Percentiles rank a stretch among this genome's conserved stretches.
These are phyloP conservation scores for Carpinus fangiana DNA, from an alignment of 306 rosid species.

Conservation along the genomic window DNA sequence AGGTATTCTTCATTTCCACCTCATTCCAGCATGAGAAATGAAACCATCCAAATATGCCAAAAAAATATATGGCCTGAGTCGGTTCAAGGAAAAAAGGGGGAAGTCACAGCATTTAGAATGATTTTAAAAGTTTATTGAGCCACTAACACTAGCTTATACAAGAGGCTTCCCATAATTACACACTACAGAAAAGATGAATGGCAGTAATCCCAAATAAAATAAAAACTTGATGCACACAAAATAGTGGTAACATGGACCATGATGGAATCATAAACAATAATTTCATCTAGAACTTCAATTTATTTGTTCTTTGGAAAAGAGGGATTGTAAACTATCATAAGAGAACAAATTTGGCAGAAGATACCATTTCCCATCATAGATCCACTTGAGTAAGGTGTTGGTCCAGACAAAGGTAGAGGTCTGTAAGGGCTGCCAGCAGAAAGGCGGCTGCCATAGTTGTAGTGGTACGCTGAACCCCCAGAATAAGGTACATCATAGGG, in stretches of 20 bases:
- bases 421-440: conserved; percentile 91
- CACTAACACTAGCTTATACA: background rate
- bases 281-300: background rate
- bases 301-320: background rate
- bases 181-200: background rate
- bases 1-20: background rate
- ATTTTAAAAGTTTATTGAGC: background rate
- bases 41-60: conserved; percentile 2
- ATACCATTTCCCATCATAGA: conserved; percentile 84
- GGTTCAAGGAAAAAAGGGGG: background rate
- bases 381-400: conserved; percentile 85
- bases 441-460: conserved; percentile 75
- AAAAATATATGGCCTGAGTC: background rate
- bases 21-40: background rate
- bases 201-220: background rate
- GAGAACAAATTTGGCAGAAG: conserved; percentile 11
- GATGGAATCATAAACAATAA: background rate
- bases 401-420: conserved; percentile 83
- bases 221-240: background rate
- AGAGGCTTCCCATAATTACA: background rate
- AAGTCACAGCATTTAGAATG: background rate
- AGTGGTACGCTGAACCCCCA: conserved; percentile 93
- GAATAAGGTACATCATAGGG: conserved; percentile 90
- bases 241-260: background rate
- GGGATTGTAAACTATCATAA: conserved; percentile 1